A percentile compares a stretch with the other conserved stretches of the same genome.
These are phyloP conservation scores for Scleroderma bovista DNA, from an alignment of 768 basidiomycete genomes.

Conservation along the genomic window DNA sequence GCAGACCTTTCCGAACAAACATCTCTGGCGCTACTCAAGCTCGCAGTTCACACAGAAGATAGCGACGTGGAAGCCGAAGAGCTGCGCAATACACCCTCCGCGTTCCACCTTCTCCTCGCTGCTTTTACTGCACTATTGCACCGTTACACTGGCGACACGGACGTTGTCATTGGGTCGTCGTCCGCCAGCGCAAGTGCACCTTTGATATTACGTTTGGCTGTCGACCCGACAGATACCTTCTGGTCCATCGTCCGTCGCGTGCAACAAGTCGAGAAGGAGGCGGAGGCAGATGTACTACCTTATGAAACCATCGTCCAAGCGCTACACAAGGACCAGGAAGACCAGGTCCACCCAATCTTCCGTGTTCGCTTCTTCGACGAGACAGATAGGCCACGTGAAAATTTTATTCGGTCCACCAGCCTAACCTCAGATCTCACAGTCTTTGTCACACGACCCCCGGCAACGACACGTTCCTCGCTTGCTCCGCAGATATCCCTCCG, in stretches of 20 bases:
- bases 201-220: conserved; percentile 74
- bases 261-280: conserved; percentile 78
- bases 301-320: conserved; percentile 72
- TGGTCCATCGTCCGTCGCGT: conserved; percentile 85
- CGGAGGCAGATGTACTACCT: conserved; percentile 74
- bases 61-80: conserved; percentile 48
- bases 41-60: conserved; percentile 67
- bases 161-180: conserved; percentile 87
- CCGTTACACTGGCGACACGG: conserved; percentile 93
- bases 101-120: conserved; percentile 89
- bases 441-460: conserved; percentile 72
- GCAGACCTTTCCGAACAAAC: conserved; percentile 70
- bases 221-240: conserved; percentile 84
- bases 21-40: conserved; percentile 73
- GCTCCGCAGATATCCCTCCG: conserved; percentile 74
- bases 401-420: conserved; percentile 74
- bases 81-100: conserved; percentile 53
- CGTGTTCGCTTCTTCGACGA: conserved; percentile 97
- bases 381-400: conserved; percentile 66
- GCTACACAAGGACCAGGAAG: conserved; percentile 61
- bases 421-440: conserved; percentile 90
- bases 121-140: conserved; percentile 89
- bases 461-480: conserved; percentile 62
- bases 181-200: conserved; percentile 71
- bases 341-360: conserved; percentile 62